Percentiles rank a stretch among this genome's conserved stretches.
Conservation (phyloP, 345 rosid species). For the Orychophragmus violaceus region DNA sequence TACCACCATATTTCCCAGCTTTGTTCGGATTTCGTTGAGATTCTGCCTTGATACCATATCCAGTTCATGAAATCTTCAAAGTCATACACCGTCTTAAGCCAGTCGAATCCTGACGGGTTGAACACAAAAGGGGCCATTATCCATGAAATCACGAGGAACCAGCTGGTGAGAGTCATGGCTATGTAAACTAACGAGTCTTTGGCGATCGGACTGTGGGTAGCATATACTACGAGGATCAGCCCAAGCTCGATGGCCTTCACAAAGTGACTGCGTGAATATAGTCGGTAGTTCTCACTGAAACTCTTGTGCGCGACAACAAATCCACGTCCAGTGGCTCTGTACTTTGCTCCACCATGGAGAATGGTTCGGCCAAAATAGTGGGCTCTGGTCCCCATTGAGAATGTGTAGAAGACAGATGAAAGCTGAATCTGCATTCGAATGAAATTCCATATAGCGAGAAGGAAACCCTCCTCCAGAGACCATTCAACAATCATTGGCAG, state of each 20-base stretch:
- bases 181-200: slow-evolving; percentile 53
- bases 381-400: slow-evolving; percentile 78
- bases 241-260: slow-evolving; percentile 88
- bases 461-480: slow-evolving; percentile 82
- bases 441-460: slow-evolving; percentile 76
- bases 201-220: slow-evolving; percentile 57
- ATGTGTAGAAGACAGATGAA: slow-evolving; percentile 71
- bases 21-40: slow-evolving; percentile 55
- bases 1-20: slow-evolving; percentile 98
- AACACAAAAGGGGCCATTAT: slow-evolving; percentile 81
- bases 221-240: slow-evolving; percentile 65
- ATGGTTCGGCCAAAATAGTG: slow-evolving; percentile 88
- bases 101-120: slow-evolving; percentile 88
- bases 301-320: slow-evolving; percentile 82
- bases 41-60: slow-evolving; percentile 65
- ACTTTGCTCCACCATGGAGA: slow-evolving; percentile 94
- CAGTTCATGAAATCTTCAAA: slow-evolving; percentile 69
- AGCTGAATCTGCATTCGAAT: slow-evolving; percentile 82
- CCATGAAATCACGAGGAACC: slow-evolving; percentile 92
- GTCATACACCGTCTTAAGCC: slow-evolving; percentile 90
- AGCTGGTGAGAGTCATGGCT: slow-evolving; percentile 67
- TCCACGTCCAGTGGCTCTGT: slow-evolving; percentile 90
- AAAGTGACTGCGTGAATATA: slow-evolving; percentile 83
- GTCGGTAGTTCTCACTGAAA: slow-evolving; percentile 74
- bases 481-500: slow-evolving; percentile 86